phyloP scores from a whole-genome alignment of 148 eudicot genomes.

The Chenopodium berlandieri region DNA sequence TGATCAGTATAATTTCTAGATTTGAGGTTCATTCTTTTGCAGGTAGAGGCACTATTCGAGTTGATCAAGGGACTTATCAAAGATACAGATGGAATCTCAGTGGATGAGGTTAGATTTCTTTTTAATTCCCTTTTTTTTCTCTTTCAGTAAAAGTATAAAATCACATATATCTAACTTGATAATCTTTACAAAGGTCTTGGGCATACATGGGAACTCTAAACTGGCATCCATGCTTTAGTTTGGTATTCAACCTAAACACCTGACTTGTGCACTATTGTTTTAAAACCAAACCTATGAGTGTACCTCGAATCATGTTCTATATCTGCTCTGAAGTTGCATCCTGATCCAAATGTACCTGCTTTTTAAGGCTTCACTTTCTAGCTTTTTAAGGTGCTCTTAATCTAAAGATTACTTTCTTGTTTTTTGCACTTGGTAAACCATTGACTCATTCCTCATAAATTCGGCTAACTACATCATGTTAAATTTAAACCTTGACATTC shows the following conservation, averaged over 20 bases:
- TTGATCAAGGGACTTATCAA: slow-evolving; percentile 87
- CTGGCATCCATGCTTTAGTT: neutral
- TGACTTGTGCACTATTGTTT: neutral
- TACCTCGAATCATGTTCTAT: too few relatives aligned
- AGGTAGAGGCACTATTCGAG: slow-evolving; percentile 95
- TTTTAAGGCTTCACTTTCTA: too few relatives aligned
- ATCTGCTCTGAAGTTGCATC: too few relatives aligned
- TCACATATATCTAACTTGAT: neutral
- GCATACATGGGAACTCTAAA: neutral
- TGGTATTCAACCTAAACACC: neutral
- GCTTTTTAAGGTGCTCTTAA: too few relatives aligned
- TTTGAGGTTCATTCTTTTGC: slow-evolving; percentile 29
- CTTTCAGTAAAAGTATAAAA: neutral
- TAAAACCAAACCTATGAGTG: too few relatives aligned
- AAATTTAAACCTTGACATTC: too few relatives aligned
- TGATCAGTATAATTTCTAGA: slow-evolving; percentile 8
- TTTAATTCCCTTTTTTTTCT: neutral
- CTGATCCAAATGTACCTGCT: too few relatives aligned
- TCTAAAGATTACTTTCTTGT: too few relatives aligned
- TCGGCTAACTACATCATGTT: too few relatives aligned
- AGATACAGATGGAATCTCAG: slow-evolving; percentile 59
- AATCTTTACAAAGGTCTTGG: neutral
- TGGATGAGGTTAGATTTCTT: slow-evolving; percentile 60
- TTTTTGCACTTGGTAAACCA: too few relatives aligned
- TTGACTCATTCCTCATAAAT: too few relatives aligned